Base-by-base conservation (phyloP, 2,329 filamentous ascomycete species). In the Teratosphaeria nubilosa region DNA sequence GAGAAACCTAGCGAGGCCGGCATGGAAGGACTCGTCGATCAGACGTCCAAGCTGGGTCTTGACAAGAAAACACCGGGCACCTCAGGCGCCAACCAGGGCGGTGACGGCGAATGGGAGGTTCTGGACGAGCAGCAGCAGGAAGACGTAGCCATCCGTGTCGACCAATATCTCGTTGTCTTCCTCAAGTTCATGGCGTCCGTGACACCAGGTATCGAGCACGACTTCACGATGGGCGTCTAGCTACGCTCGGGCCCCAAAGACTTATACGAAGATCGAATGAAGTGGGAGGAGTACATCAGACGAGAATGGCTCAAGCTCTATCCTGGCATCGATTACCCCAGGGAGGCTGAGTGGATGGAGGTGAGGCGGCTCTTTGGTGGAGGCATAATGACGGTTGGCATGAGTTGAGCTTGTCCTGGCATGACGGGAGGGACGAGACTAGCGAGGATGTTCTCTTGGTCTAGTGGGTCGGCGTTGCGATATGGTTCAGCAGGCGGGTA, bases 201-300 rank as follows among this genome's bases (percentile, higher is more conserved):
- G 51, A 97, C 92, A 16, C 94, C 94, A 5, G 91, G 91, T 53
- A 97, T 99, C 73, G 92, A 97, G 76, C 90, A 96, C 73, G 92
- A 97, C 72, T 96, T 95, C 73, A 97, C 92, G 0, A 96, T 96
- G 91, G 89, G 90, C 5, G 86, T 96, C 45, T 96, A 79, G 79
- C 64, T 60, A 63, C 62, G 58, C 62, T 62, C 65, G 58, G 58
- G 58, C 56, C 58, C 58, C 51, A 55, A 55, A 24, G 14, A 51
- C 16, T 7, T 34, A 22, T 10, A 34, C 6, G 20, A 48, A 7
- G 34, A 51, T 14, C 51, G 25, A n/a, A n/a, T 24, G 22, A 53
- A 53, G 25, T 56, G 58, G 55, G 58, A 59, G 24, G 54, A 51
- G 22, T 51, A 56, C 20, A 10, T 53, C 50, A 52, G 24, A 34